Evolutionary conservation across 176 grass and related monocot species (phyloP).

Genomic region (Juncus effusus): DNA sequence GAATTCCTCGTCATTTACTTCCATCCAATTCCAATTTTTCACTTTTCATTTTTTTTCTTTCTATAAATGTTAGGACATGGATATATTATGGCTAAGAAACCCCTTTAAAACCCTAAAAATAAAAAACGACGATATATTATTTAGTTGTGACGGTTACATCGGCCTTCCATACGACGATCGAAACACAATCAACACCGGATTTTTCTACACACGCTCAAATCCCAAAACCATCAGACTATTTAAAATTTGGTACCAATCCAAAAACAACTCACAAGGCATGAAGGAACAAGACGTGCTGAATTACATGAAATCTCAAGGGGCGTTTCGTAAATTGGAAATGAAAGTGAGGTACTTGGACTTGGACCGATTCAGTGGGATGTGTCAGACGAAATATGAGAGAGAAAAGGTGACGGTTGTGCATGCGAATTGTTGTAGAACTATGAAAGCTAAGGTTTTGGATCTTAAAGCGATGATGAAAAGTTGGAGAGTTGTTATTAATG

Average conservation of each 20-base stretch:
- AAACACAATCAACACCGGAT: conserved; percentile 41
- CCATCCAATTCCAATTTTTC: too few relatives aligned
- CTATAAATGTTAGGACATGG: conserved; percentile 38
- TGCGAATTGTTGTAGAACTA: conserved; percentile 70
- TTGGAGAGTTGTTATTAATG: conserved; percentile 21
- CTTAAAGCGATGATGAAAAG: conserved; percentile 37
- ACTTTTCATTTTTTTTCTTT: not conserved
- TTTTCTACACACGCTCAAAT: conserved; percentile 31
- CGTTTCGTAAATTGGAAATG: conserved; percentile 41
- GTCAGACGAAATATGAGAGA: conserved; percentile 47
- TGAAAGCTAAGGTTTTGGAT: conserved; percentile 60
- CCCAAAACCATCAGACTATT: conserved; percentile 33
- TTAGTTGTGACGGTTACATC: conserved; percentile 38
- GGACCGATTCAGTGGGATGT: conserved; percentile 67
- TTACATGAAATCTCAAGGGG: conserved; percentile 41
- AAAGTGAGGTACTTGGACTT: conserved; percentile 57
- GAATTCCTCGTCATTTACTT: too few relatives aligned
- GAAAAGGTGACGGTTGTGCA: conserved; percentile 61
- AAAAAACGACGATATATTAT: conserved; percentile 31
- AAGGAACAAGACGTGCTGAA: conserved; percentile 84
- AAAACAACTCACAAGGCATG: conserved; percentile 31
- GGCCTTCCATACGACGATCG: conserved; percentile 14
- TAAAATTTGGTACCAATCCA: conserved; percentile 40
- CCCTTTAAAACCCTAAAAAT: conserved; percentile 30
- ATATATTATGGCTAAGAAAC: conserved; percentile 44